Evolutionary conservation across 2,329 filamentous ascomycete genomes (phyloP).

Genomic region (Cryphonectria naterciae): DNA sequence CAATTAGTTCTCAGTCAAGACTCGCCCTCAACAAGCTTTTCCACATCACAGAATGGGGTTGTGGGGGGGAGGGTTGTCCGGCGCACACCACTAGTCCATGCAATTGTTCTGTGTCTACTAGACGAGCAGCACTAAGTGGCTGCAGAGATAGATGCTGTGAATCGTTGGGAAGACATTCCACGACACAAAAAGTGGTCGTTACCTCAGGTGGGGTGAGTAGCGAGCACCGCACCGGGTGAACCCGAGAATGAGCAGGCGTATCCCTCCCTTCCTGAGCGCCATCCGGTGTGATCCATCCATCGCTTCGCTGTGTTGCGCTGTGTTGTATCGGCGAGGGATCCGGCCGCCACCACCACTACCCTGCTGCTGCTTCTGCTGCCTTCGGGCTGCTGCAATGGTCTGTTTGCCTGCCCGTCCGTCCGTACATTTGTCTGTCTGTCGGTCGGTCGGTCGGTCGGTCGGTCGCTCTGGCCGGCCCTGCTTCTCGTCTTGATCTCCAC

Average conservation of each 20-base stretch:
- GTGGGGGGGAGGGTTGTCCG: too few species aligned
- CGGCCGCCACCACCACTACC: background rate
- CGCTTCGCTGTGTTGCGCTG: background rate
- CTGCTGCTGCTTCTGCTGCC: background rate
- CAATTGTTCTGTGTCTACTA: background rate
- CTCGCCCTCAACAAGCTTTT: background rate
- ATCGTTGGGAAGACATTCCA: constrained; percentile 5
- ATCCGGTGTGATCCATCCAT: background rate
- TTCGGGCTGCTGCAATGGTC: background rate
- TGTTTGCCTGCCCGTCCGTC: background rate
- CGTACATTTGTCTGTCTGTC: background rate
- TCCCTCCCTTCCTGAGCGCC: constrained; percentile 8
- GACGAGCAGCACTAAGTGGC: background rate
- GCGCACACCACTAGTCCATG: background rate
- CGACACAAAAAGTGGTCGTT: background rate
- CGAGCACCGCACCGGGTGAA: constrained; percentile 23
- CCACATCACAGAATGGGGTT: background rate
- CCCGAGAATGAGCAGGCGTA: constrained; percentile 20
- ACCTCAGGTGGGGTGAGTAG: background rate
- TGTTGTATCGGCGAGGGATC: background rate
- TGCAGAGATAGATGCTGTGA: constrained; percentile 11
- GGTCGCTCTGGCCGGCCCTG: background rate
- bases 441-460: background rate
- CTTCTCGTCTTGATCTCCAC: background rate
- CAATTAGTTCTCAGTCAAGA: background rate